Evolutionary conservation across 768 basidiomycete genomes (phyloP).

Genomic region (Tylopilus plumbeoviolaceoides): DNA sequence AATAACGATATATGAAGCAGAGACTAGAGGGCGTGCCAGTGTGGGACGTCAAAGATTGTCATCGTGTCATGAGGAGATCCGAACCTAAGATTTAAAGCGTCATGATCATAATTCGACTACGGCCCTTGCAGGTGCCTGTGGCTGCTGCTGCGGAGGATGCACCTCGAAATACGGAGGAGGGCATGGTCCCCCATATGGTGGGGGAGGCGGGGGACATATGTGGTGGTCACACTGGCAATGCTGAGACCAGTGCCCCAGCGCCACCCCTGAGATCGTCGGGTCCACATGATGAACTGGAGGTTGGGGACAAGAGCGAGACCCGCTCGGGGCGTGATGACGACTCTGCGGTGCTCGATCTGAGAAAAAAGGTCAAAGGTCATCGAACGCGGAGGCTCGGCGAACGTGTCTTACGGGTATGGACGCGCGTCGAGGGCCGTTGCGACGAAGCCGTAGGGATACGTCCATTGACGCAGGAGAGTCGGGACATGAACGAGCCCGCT

Average conservation of each 20-base stretch:
- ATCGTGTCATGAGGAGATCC: background rate
- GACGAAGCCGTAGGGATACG: background rate
- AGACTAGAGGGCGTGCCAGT: too few relatives aligned
- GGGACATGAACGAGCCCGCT: background rate
- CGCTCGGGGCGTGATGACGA: too few relatives aligned
- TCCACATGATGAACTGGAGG: constrained; percentile 15
- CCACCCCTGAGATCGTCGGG: background rate
- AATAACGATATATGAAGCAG: too few relatives aligned
- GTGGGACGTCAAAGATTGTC: background rate
- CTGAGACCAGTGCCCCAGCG: background rate
- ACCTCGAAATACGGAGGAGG: constrained; percentile 11
- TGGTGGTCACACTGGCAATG: background rate
- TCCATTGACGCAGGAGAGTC: background rate
- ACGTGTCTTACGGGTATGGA: constrained; percentile 1
- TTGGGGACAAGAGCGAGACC: background rate
- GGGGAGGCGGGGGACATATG: background rate
- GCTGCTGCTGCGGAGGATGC: background rate
- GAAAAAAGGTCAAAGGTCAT: background rate
- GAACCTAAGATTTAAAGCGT: background rate
- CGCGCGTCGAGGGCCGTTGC: background rate
- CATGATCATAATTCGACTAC: background rate
- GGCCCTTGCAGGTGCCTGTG: background rate
- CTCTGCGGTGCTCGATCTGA: background rate
- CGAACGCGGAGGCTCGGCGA: background rate
- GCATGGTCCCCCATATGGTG: constrained; percentile 5